These are phyloP conservation scores for Lentinula raphanica DNA, from an alignment of 768 basidiomycete species.

Conservation along the genomic window DNA sequence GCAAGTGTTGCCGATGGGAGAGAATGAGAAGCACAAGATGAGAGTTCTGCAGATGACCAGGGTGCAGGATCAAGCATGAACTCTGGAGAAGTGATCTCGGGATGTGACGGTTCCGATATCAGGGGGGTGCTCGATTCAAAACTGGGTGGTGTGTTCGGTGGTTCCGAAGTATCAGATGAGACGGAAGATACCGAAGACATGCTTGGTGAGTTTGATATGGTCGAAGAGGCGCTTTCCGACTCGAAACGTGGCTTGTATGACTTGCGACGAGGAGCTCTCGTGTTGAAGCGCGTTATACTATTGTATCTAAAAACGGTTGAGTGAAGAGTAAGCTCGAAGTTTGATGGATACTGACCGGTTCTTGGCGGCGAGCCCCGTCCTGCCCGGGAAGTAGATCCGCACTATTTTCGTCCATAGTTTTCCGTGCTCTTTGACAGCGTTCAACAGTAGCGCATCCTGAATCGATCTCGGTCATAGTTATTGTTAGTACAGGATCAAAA, in stretches of 20 bases:
- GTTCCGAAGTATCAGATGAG: background rate
- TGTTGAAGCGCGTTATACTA: conserved; percentile 7
- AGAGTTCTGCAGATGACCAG: background rate
- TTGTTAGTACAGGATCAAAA: background rate
- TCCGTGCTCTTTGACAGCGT: conserved; percentile 50
- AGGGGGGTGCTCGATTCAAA: background rate
- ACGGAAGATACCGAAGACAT: background rate
- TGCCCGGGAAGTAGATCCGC: conserved; percentile 54
- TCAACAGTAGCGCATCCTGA: conserved; percentile 49
- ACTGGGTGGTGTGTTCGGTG: background rate
- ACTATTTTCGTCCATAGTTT: conserved; percentile 62
- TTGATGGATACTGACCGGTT: conserved; percentile 35
- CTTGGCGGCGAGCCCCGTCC: conserved; percentile 56
- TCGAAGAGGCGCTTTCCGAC: conserved; percentile 4
- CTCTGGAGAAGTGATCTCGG: background rate
- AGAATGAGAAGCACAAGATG: background rate
- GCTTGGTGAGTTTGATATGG: background rate
- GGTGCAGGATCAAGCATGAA: background rate
- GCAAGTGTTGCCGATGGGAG: background rate
- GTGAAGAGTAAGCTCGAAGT: background rate
- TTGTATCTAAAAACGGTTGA: background rate
- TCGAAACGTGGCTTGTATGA: background rate
- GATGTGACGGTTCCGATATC: background rate
- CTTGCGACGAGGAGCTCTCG: background rate
- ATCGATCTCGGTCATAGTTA: conserved; percentile 2